A percentile compares a stretch with the other conserved stretches of the same genome.
phyloP scores from a whole-genome alignment of 257 asterid genomes.

The Jasminum sambac region DNA sequence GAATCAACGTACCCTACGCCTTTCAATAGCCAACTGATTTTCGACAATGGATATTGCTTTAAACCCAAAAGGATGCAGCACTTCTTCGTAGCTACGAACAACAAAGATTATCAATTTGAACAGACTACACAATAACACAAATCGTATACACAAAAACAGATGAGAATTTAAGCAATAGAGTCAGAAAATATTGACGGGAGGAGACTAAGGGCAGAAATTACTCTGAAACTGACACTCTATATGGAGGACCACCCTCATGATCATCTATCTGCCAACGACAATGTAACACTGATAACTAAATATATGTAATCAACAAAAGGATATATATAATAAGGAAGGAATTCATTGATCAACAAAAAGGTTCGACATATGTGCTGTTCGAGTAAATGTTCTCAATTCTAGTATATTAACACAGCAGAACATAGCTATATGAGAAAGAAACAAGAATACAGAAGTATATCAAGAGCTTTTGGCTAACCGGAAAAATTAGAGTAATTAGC shows the following conservation, averaged over 20 bases:
- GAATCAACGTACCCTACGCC: slow-evolving; percentile 53
- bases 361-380: neutral
- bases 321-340: neutral
- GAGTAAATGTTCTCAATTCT: neutral
- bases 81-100: slow-evolving; percentile 66
- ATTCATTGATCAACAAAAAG: neutral
- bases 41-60: slow-evolving; percentile 58
- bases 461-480: slow-evolving; percentile 47
- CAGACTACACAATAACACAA: neutral
- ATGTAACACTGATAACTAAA: neutral
- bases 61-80: slow-evolving; percentile 68
- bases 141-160: neutral
- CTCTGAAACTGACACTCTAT: slow-evolving; percentile 71
- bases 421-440: slow-evolving; percentile 8
- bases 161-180: neutral
- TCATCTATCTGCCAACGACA: slow-evolving; percentile 53
- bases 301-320: slow-evolving; percentile 7
- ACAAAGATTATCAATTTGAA: neutral
- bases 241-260: slow-evolving; percentile 88
- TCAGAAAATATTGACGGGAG: slow-evolving; percentile 3
- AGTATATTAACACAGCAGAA: neutral
- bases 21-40: slow-evolving; percentile 63
- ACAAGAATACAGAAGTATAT: slow-evolving; percentile 2
- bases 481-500: slow-evolving; percentile 78
- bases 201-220: slow-evolving; percentile 32